These are phyloP conservation scores for Saturnispora mendoncae DNA, from an alignment of 805 yeast species.

Conservation along the genomic window DNA sequence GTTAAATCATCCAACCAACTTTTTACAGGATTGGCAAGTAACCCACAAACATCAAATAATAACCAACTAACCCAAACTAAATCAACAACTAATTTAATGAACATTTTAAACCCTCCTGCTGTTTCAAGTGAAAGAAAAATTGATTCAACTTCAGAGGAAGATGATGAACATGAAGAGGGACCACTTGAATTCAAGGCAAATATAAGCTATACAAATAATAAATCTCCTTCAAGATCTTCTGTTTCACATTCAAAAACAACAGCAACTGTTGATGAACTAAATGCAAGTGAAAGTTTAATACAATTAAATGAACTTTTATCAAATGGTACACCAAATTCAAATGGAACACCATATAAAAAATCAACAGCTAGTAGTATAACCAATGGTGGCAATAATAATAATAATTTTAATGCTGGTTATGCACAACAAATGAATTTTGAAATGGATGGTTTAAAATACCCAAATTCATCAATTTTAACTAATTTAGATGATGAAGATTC, in stretches of 20 bases:
- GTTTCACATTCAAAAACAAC: neutral
- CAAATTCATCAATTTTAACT: neutral
- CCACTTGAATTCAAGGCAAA: slow-evolving; percentile 14
- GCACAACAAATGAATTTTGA: slow-evolving; percentile 9
- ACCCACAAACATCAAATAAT: neutral
- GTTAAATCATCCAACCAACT: neutral
- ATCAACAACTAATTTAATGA: slow-evolving; percentile 8
- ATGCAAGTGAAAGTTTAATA: slow-evolving; percentile 18
- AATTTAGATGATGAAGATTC: slow-evolving; percentile 19
- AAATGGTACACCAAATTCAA: slow-evolving; percentile 30
- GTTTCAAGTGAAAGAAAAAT: too few species aligned
- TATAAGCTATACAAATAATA: neutral
- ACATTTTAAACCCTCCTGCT: slow-evolving; percentile 6
- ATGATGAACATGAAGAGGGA: slow-evolving; percentile 3
- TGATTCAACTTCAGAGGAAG: neutral
- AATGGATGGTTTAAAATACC: slow-evolving; percentile 6
- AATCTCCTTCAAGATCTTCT: neutral
- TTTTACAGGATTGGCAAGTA: neutral
- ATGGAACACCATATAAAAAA: slow-evolving; percentile 2
- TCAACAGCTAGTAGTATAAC: neutral
- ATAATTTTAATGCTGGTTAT: slow-evolving; percentile 7
- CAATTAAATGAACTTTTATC: slow-evolving; percentile 33
- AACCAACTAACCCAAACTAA: neutral
- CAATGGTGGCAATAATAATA: neutral
- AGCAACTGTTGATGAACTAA: neutral